A percentile compares a stretch with the other conserved stretches of the same genome.
phyloP scores from a whole-genome alignment of 73 alveolate genomes.

The Paramecium pentaurelia region DNA sequence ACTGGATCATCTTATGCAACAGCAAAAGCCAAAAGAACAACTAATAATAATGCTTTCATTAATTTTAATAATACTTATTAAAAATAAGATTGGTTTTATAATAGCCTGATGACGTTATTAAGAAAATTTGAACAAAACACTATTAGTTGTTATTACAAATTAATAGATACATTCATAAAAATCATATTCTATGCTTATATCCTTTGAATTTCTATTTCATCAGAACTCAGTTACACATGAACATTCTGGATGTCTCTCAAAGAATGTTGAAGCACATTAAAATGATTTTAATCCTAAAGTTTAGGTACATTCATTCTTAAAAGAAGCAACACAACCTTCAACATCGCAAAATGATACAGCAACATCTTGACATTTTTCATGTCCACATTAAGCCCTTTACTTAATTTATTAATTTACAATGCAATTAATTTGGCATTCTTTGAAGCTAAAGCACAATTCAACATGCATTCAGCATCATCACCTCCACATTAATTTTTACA shows the following conservation, averaged over 20 bases:
- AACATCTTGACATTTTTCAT: not conserved
- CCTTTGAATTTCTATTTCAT: not conserved
- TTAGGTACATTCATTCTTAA: not conserved
- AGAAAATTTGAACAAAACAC: not conserved
- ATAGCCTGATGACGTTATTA: constrained; percentile 25
- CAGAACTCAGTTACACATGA: constrained; percentile 1
- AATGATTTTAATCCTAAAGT: not conserved
- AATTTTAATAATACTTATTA: not conserved
- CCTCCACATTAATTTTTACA: constrained; percentile 28
- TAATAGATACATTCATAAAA: not conserved
- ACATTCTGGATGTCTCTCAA: constrained; percentile 39
- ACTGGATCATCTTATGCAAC: constrained; percentile 1
- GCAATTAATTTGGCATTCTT: constrained; percentile 20
- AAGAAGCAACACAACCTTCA: not conserved
- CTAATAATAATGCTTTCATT: not conserved
- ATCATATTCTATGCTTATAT: not conserved
- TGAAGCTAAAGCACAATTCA: not conserved
- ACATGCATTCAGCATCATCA: not conserved
- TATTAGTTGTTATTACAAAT: not conserved
- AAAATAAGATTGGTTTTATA: not conserved
- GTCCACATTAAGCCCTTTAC: constrained; percentile 9
- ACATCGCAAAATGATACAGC: not conserved
- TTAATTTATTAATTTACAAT: not conserved
- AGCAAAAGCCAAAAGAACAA: not conserved
- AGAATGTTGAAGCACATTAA: not conserved